These are phyloP conservation scores for Penicillium sp. DNA, from an alignment of 2,329 filamentous ascomycete genomes.

Conservation along the genomic window DNA sequence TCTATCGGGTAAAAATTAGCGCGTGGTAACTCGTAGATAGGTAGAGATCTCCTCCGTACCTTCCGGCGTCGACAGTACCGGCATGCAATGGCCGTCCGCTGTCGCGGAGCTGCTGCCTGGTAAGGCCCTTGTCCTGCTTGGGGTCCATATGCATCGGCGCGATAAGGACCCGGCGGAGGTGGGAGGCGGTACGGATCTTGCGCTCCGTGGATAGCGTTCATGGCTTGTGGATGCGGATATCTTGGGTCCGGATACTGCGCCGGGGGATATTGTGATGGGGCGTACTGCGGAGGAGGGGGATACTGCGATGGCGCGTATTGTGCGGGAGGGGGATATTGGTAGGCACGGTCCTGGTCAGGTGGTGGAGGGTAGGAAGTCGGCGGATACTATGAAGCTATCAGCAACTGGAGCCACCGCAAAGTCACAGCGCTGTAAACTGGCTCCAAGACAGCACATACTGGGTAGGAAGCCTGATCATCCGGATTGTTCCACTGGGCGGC, in stretches of 20 bases:
- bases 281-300: constrained; percentile 23
- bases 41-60: constrained; percentile 36
- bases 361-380: constrained; percentile 36
- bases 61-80: constrained; percentile 54
- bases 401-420: background rate
- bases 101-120: constrained; percentile 49
- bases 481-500: constrained; percentile 46
- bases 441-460: constrained; percentile 31
- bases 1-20: constrained; percentile 49
- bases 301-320: constrained; percentile 34
- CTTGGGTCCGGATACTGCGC: constrained; percentile 32
- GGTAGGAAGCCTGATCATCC: constrained; percentile 42
- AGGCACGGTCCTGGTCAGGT: constrained; percentile 32
- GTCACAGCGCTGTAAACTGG: background rate
- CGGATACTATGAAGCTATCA: constrained; percentile 29
- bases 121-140: constrained; percentile 44
- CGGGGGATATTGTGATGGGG: constrained; percentile 39
- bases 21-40: background rate
- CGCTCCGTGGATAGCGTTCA: constrained; percentile 45
- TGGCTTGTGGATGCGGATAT: constrained; percentile 38
- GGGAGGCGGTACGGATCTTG: constrained; percentile 48
- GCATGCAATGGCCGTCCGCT: constrained; percentile 54
- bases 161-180: constrained; percentile 45
- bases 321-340: constrained; percentile 37
- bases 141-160: constrained; percentile 43